These are phyloP conservation scores for Amylocarpus encephaloides DNA, from an alignment of 2,329 filamentous ascomycete genomes.

Conservation along the genomic window DNA sequence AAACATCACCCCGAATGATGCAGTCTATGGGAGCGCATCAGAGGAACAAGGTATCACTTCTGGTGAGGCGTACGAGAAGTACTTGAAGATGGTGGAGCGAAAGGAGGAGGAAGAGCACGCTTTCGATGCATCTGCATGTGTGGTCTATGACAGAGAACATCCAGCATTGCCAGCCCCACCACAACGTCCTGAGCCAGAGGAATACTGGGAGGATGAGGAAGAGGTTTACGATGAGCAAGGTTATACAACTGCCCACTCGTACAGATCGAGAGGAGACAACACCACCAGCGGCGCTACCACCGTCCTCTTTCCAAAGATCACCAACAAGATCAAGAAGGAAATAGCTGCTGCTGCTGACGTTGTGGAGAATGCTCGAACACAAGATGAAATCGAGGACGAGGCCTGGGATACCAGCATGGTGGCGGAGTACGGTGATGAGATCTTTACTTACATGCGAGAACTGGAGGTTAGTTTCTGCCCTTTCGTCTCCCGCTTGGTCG, in stretches of 20 bases:
- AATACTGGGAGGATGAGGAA: constrained; percentile 69
- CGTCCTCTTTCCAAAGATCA: constrained; percentile 67
- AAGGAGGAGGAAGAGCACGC: constrained; percentile 9
- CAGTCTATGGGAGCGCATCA: constrained; percentile 17
- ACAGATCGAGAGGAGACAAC: constrained; percentile 68
- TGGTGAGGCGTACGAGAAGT: constrained; percentile 14
- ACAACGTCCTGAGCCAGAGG: constrained; percentile 50
- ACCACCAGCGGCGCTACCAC: constrained; percentile 58
- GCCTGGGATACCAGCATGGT: constrained; percentile 96
- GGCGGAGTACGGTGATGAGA: constrained; percentile 91
- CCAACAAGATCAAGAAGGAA: constrained; percentile 63
- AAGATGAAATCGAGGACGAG: constrained; percentile 81
- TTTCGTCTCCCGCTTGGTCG: neutral
- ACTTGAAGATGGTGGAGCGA: constrained; percentile 30
- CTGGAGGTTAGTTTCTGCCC: constrained; percentile 59
- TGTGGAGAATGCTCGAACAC: constrained; percentile 35
- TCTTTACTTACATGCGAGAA: constrained; percentile 84
- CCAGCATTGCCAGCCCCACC: constrained; percentile 20
- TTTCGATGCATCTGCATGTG: constrained; percentile 1
- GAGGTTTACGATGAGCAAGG: constrained; percentile 61
- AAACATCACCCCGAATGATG: constrained; percentile 11
- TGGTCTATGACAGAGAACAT: constrained; percentile 7
- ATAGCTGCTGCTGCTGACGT: constrained; percentile 51
- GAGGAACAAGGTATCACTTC: constrained; percentile 6
- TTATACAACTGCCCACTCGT: constrained; percentile 70